A percentile compares a stretch with the other conserved stretches of the same genome.
Conservation (phyloP, 2,329 filamentous ascomycete species). For the Fonsecaea nubica region DNA sequence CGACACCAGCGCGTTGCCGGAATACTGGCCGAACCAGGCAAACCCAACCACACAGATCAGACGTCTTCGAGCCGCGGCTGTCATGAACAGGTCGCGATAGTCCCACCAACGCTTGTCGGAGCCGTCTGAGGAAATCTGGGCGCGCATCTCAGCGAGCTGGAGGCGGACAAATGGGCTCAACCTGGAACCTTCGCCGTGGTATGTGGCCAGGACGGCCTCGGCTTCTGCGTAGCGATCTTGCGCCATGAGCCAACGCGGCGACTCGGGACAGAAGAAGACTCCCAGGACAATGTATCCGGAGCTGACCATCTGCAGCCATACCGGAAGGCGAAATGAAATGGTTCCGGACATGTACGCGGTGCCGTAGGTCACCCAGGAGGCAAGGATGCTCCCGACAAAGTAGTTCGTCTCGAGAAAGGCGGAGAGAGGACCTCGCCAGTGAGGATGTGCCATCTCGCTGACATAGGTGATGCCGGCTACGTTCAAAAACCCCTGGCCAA, state of each 20-base stretch:
- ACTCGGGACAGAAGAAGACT: conserved; percentile 55
- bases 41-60: conserved; percentile 52
- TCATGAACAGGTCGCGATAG: conserved; percentile 59
- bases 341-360: conserved; percentile 52
- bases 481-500: conserved; percentile 39
- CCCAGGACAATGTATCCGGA: conserved; percentile 13
- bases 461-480: conserved; percentile 45
- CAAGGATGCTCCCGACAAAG: conserved; percentile 18
- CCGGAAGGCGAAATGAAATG: conserved; percentile 66
- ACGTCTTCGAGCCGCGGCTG: conserved; percentile 54
- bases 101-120: conserved; percentile 50
- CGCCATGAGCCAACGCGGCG: conserved; percentile 65
- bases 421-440: conserved; percentile 9
- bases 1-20: conserved; percentile 43
- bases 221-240: conserved; percentile 64
- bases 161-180: conserved; percentile 41
- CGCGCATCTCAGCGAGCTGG: conserved; percentile 43
- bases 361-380: conserved; percentile 52
- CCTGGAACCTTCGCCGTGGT: conserved; percentile 60
- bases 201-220: conserved; percentile 60
- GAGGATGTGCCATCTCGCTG: conserved; percentile 49
- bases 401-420: conserved; percentile 15
- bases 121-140: conserved; percentile 28
- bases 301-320: conserved; percentile 67
- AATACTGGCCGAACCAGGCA: conserved; percentile 45